Base-by-base conservation (phyloP, 1,284 basidiomycete genomes). In the Wallemia hederae region DNA sequence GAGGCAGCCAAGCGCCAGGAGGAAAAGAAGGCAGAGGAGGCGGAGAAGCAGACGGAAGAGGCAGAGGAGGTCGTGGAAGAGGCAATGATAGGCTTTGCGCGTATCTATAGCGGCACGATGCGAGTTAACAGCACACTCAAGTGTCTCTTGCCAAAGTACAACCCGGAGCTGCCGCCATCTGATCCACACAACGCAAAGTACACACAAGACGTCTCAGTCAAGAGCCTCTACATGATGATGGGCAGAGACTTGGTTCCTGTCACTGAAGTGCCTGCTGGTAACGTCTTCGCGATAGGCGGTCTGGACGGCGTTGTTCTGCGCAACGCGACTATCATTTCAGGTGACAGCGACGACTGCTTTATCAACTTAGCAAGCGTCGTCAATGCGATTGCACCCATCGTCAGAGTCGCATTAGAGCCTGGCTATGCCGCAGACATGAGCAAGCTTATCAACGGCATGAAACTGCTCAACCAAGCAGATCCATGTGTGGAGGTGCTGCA, bases 401-500 rank as follows among this genome's bases (percentile, higher is more conserved):
- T 99, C 11, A 81, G 92, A 60, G 88, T 99, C 19, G 92, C 94
- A 0, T 72, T 99, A 34, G 94, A 98, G 68, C 90, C 94, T 0
- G 76, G 75, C 31, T 77, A 80, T 58, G 11, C 64, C 74, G 83
- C 80, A n/a, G 88, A 98, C 68, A 85, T 98, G 80, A 83, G 82
- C 0, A 91, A 89, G 69, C 77, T 99, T 19, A 77, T 97, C 31
- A 78, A 78, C 60, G 94, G 94, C 0, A 73, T 98, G 60, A 85
- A 83, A 66, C 74, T 98, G 28, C 79, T 99, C 27, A 86, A 85
- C 67, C 91, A 97, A 70, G 83, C 91, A 2, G 94, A 98, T 72
- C 92, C 94, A 1, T 98, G 91, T 66, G 92, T 94, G 19, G 89
- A 98, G 70, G 91, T 86, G 0, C 85, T 96, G 69, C 87, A 97